phyloP scores from a whole-genome alignment of 768 basidiomycete species.

The Chlorophyllum brunneum region DNA sequence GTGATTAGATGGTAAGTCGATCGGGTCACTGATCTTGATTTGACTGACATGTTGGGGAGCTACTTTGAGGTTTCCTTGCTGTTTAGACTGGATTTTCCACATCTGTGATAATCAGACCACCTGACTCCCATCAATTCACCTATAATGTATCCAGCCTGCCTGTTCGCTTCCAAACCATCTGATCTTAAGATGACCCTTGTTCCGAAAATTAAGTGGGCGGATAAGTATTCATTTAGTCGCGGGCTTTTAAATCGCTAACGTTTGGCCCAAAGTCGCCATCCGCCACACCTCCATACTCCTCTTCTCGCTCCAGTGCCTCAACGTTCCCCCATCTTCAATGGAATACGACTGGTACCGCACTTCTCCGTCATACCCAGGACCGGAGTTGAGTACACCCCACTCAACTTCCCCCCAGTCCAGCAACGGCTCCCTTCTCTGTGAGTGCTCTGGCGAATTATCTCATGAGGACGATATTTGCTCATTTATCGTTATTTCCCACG shows the following conservation, averaged over 20 bases:
- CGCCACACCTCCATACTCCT: background rate
- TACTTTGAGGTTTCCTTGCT: background rate
- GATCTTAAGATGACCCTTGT: background rate
- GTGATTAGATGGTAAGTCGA: background rate
- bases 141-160: background rate
- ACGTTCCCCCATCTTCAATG: background rate
- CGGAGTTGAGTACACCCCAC: background rate
- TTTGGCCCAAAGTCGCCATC: background rate
- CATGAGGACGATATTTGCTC: background rate
- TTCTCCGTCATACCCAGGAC: background rate
- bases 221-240: background rate
- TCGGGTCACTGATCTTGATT: background rate
- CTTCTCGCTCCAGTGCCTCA: background rate
- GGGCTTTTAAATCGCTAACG: background rate
- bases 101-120: constrained; percentile 1
- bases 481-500: background rate
- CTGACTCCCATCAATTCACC: background rate
- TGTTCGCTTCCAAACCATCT: background rate
- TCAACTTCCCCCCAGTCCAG: constrained; percentile 5
- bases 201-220: constrained; percentile 1
- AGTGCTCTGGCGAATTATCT: background rate
- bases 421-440: constrained; percentile 8
- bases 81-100: background rate
- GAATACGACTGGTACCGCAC: background rate
- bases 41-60: background rate